phyloP scores from a whole-genome alignment of 306 rosid species.

The Castanea crenata region DNA sequence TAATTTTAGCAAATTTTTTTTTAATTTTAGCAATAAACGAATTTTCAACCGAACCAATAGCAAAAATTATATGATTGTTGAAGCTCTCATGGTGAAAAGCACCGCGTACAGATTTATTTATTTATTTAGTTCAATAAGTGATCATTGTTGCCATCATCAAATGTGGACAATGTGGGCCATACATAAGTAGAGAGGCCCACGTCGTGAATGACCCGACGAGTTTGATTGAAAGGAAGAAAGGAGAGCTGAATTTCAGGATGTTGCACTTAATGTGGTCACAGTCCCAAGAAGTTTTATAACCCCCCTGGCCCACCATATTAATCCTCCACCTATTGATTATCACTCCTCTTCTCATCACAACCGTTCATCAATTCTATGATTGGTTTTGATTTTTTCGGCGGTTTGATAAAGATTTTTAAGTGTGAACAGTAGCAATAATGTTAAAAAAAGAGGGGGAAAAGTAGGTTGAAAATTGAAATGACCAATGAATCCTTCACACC shows the following conservation, averaged over 20 bases:
- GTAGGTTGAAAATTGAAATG: conserved; percentile 7
- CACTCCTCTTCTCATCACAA: not conserved
- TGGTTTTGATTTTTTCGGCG: not conserved
- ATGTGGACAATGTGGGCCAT: conserved; percentile 13
- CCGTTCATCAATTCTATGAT: not conserved
- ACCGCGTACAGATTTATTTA: too few species aligned
- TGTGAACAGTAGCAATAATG: not conserved
- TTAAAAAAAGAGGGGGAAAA: not conserved
- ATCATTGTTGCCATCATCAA: not conserved
- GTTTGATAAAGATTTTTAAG: not conserved
- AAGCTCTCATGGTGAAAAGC: too few species aligned
- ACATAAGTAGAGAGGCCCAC: conserved; percentile 2
- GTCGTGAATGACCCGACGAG: not conserved
- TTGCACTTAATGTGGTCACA: conserved; percentile 5
- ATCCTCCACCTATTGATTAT: not conserved
- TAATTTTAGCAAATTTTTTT: too few species aligned
- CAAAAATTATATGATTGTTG: too few species aligned
- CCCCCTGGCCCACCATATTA: not conserved
- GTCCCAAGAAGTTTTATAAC: conserved; percentile 1
- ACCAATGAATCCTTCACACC: not conserved
- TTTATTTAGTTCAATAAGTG: too few species aligned
- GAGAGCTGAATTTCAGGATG: conserved; percentile 23
- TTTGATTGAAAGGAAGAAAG: not conserved
- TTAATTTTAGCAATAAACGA: too few species aligned
- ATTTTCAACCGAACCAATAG: too few species aligned